Base-by-base conservation (phyloP, 2,329 filamentous ascomycete genomes). In the Ascochyta clinopodiicola region DNA sequence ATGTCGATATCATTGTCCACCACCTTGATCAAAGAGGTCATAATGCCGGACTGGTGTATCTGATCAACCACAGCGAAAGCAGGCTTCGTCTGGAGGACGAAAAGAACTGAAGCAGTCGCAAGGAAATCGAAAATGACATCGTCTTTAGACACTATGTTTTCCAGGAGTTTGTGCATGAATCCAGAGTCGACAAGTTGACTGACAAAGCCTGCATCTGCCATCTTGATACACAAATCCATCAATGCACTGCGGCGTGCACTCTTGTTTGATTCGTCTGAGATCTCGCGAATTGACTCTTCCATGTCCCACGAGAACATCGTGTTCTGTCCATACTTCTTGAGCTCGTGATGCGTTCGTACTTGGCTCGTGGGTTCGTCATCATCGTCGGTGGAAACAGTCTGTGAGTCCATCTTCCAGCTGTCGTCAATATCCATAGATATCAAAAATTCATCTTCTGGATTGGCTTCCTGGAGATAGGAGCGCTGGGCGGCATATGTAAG, bases 161-260 rank as follows among this genome's bases (percentile, higher is more conserved):
- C 80, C 47, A 92, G 84, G 15, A 97, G 79, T 27, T 84, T 84
- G 49, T 86, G 83, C 58, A 91, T 89, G 51, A 89, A 85, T 6
- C 86, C 86, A 62, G 91, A 88, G 58, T 92, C 88, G 19, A 89
- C 82, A 65, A 96, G 92, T 58, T 90, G 87, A 17, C 81, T 80
- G 25, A 85, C 79, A 64, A 90, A 92, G 0, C 79, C 80, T 64
- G 87, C 86, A 44, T 88, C 80, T 3, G 76, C 62, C 52, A 87
- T 74, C 61, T 83, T 85, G 24, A 71, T 73, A 46, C 81, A 80
- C n/a, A 88, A 72, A 48, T 86, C 83, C 35, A 85, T 72, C 56
- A 87, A 76, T 2, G 81, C 81, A 64, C 77, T 83, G 38, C 84
- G 79, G 56, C 80, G 78, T 15, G 73, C 67, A 15, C 80, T 78